A percentile compares a stretch with the other conserved stretches of the same genome.
Conservation (phyloP, 805 yeast genomes). For the Jamesozyma jinghongensis region DNA sequence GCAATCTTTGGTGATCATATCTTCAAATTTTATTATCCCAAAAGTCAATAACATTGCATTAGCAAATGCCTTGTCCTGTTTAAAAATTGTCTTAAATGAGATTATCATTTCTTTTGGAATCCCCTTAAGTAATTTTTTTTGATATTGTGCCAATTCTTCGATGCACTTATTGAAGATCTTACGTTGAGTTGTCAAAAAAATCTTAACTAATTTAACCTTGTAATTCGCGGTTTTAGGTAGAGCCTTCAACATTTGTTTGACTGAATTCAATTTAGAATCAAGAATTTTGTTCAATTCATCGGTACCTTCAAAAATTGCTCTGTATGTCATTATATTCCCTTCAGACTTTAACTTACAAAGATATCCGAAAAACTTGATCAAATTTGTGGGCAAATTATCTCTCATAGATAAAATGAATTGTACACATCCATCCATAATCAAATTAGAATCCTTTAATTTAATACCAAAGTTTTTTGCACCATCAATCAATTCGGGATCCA, state of each 20-base stretch:
- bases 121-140: conserved; percentile 40
- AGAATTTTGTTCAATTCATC: conserved; percentile 45
- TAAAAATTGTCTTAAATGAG: conserved; percentile 50
- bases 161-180: conserved; percentile 37
- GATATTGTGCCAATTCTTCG: conserved; percentile 28
- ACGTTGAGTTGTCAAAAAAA: conserved; percentile 43
- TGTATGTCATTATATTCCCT: conserved; percentile 31
- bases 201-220: conserved; percentile 31
- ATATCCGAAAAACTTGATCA: conserved; percentile 47
- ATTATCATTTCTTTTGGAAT: conserved; percentile 20
- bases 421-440: conserved; percentile 29
- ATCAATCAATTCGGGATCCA: conserved; percentile 29
- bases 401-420: conserved; percentile 34
- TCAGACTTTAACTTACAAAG: conserved; percentile 46
- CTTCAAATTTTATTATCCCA: conserved; percentile 49
- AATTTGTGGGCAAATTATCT: conserved; percentile 34
- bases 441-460: conserved; percentile 30
- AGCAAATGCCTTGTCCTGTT: conserved; percentile 44
- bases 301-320: conserved; percentile 55
- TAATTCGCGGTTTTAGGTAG: conserved; percentile 17
- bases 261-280: conserved; percentile 38
- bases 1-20: conserved; percentile 38
- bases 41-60: conserved; percentile 46
- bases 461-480: conserved; percentile 33
- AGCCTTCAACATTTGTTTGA: conserved; percentile 29